Evolutionary conservation across 140 eudicot species (phyloP).

Genomic region (Flaveria floridana): DNA sequence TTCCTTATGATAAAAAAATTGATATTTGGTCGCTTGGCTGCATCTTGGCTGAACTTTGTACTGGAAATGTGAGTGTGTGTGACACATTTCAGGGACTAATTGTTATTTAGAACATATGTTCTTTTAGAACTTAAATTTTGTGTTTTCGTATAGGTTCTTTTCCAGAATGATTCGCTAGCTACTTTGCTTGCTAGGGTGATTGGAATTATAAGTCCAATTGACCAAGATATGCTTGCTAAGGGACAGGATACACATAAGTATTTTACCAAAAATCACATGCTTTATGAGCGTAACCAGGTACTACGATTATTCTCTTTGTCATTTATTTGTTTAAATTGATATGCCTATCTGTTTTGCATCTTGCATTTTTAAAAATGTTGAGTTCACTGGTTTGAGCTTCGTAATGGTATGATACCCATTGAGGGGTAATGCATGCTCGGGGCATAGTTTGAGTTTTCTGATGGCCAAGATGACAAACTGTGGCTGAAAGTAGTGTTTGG

Average conservation of each 20-base stretch:
- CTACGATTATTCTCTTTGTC: not conserved
- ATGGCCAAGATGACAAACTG: no score
- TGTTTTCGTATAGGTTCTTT: constrained; percentile 57
- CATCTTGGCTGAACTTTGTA: constrained; percentile 92
- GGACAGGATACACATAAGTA: constrained; percentile 88
- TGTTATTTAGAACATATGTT: not conserved
- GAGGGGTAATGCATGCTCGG: not conserved
- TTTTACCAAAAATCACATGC: constrained; percentile 92
- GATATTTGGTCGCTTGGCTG: constrained; percentile 99
- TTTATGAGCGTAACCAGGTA: constrained; percentile 91
- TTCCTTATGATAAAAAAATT: constrained; percentile 76
- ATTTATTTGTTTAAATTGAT: not conserved
- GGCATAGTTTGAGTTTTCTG: not conserved
- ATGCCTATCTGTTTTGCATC: not conserved
- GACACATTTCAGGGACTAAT: not conserved
- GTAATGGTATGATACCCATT: not conserved
- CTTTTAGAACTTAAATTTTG: not conserved
- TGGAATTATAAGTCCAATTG: constrained; percentile 73
- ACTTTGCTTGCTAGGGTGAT: constrained; percentile 90
- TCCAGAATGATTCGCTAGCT: constrained; percentile 96
- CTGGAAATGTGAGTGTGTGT: constrained; percentile 72
- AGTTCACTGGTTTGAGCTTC: not conserved
- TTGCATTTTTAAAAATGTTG: not conserved
- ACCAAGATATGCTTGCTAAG: constrained; percentile 82
- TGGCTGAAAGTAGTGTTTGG: not conserved